Evolutionary conservation across 2,329 filamentous ascomycete species (phyloP), one percentile per base, ranked within the genome.

Genomic region (Aspergillus quadricinctus): DNA sequence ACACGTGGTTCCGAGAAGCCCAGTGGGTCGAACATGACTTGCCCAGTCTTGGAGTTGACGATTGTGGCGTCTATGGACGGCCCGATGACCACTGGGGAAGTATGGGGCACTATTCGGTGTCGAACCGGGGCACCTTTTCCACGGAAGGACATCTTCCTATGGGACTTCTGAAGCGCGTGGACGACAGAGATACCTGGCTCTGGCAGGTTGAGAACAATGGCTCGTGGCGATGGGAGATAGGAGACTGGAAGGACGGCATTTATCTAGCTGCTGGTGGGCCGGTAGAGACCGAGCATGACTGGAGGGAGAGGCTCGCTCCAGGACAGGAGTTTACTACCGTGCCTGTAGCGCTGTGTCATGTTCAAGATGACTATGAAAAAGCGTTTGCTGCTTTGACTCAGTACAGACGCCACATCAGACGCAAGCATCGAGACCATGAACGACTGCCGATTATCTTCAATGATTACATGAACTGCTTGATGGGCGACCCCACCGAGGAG

Each of bases 391-490:
- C 65, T 1, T 27, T 74, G 21, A 74, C 66, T 0, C 40, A 58
- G 9, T 73, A 74, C 56, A 57, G 72, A 8, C 66, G 72, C 1
- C 56, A 37, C 3, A 71, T 72, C 9, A 60, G 69, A 4, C 59
- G 69, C 3, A 55, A 55, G 1, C 71, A 75, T 49, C 28, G 27
- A 0, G 72, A 75, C 54, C 67, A 71, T 50, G 53, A 64, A 10
- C 48, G 37, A 1, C 50, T 74, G 0, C 66, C 69, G 0, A 63
- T 75, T 35, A 69, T 75, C 23, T 75, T 74, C 63, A 75, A 75
- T 57, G 71, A 75, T 52, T 74, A 73, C 49, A 75, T 74, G 72
- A 75, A 74, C 56, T 75, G 72, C 41, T 62, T 74, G 3, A 74
- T 74, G 71, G 72, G 72, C 1, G 70, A 75, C 53, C 72, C 72